phyloP scores from a whole-genome alignment of 306 rosid species.

The Gastrolobium villosum region DNA sequence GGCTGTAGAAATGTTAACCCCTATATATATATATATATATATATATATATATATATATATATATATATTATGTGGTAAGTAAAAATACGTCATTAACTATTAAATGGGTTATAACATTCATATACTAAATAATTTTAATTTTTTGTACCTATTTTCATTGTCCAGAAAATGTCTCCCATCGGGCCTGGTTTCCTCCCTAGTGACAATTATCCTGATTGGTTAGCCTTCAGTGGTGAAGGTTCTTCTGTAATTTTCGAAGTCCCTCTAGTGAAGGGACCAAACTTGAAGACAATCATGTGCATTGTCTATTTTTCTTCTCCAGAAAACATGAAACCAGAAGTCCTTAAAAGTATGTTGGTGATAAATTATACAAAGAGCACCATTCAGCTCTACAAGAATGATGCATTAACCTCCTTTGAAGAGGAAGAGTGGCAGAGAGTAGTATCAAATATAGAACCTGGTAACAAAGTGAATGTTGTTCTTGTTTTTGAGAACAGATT shows the following conservation, averaged over 20 bases:
- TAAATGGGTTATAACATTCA: too few species aligned
- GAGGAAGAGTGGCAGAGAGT: constrained; percentile 29
- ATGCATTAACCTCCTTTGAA: not conserved
- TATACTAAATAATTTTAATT: not conserved
- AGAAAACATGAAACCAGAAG: not conserved
- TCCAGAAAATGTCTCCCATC: not conserved
- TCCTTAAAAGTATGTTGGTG: not conserved
- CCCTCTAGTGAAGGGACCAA: constrained; percentile 6
- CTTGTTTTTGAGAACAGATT: too few species aligned
- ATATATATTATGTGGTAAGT: too few species aligned
- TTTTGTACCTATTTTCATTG: not conserved
- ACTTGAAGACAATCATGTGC: constrained; percentile 25
- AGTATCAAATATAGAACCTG: constrained; percentile 16
- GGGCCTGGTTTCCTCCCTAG: not conserved
- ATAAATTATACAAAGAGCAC: constrained; percentile 26
- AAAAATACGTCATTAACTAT: too few species aligned
- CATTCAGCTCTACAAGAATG: constrained; percentile 11
- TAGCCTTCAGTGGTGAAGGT: not conserved
- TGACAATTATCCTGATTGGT: constrained; percentile 27
- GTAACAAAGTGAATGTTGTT: too few species aligned
- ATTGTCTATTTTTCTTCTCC: constrained; percentile 1
- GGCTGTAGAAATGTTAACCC: too few species aligned
- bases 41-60: too few species aligned
- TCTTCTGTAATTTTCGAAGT: not conserved
- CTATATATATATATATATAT: too few species aligned